These are phyloP conservation scores for Gloeopeniophorella convolvens DNA, from an alignment of 768 basidiomycete genomes.

Conservation along the genomic window DNA sequence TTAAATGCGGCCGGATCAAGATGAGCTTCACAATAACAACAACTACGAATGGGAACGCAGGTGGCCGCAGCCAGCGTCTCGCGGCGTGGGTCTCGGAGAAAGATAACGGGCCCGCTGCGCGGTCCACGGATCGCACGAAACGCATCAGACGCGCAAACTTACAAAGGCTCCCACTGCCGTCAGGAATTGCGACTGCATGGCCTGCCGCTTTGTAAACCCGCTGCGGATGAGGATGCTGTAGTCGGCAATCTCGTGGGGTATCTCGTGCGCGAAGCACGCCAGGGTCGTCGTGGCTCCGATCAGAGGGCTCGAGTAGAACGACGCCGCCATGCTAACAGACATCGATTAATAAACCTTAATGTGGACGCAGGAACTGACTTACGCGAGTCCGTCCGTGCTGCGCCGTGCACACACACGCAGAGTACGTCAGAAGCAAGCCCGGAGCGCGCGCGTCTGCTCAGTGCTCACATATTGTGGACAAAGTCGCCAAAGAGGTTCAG, in stretches of 20 bases:
- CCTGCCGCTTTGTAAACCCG: slow-evolving; percentile 85
- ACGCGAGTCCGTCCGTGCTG: slow-evolving; percentile 92
- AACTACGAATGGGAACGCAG: no score
- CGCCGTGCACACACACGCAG: slow-evolving; percentile 13
- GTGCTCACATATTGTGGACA: slow-evolving; percentile 81
- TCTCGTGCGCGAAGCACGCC: slow-evolving; percentile 92
- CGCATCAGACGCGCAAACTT: slow-evolving; percentile 32
- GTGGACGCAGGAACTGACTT: slow-evolving; percentile 26
- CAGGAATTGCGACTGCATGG: slow-evolving; percentile 89
- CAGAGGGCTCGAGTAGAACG: slow-evolving; percentile 93
- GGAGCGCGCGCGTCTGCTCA: slow-evolving; percentile 12
- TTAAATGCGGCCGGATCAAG: slow-evolving; percentile 5
- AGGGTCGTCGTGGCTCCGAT: slow-evolving; percentile 94
- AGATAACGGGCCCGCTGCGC: slow-evolving; percentile 24
- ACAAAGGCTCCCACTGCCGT: slow-evolving; percentile 92
- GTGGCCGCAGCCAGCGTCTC: background rate
- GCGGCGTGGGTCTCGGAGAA: slow-evolving; percentile 12
- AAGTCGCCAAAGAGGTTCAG: slow-evolving; percentile 92
- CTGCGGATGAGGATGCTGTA: slow-evolving; percentile 89
- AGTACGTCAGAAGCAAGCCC: slow-evolving; percentile 20
- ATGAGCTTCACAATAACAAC: slow-evolving; percentile 1
- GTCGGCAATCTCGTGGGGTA: slow-evolving; percentile 96
- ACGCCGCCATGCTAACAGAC: slow-evolving; percentile 74
- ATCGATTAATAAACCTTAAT: no score
- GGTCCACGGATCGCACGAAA: slow-evolving; percentile 13